Base-by-base conservation (phyloP, 2,329 filamentous ascomycete genomes). In the Epicoccum sorghinum region DNA sequence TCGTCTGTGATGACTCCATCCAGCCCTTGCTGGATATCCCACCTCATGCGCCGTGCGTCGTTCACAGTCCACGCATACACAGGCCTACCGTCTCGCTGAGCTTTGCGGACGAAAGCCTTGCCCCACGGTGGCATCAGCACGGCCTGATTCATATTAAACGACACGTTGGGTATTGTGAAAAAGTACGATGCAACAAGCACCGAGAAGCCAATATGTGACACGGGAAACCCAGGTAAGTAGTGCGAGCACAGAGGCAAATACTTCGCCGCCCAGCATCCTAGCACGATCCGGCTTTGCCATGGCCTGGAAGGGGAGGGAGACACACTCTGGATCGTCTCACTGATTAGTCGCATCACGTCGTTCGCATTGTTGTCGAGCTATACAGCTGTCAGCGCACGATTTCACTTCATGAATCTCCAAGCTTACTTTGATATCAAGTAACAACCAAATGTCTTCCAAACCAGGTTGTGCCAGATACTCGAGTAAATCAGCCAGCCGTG, bases 31-130 rank as follows among this genome's bases (percentile, higher is more conserved):
- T 80, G 75, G 30, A 96, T 85, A 59, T 86, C 83, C 91, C 91
- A 96, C 64, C 86, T 83, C 93, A 98, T 97, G 75, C 86, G 84
- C 44, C 81, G 79, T 58, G 85, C 83, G 12, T 89, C 83, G 70
- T 98, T 96, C 45, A 96, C 89, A 0, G 93, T 97, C 93, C 93
- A 98, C 0, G 86, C 83, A 65, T 89, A 87, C 4, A 97, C 78
- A 4, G 83, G 82, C 22, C 89, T 82, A 13, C 80, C 77, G 1
- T 79, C 77, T 42, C 77, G 71, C 56, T 82, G 81, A 24, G 85
- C 83, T 49, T 87, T 82, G 10, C 79, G 78, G 13, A 92, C 75
- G 76, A 97, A 95, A 9, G 78, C 76, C 8, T 73, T 70, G 7
- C 92, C 92, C 32, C 85, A 78, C 0, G 86, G 86, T 1, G 88